Evolutionary conservation across 179 eudicot genomes (phyloP), one percentile per base, ranked within the genome.

Genomic region (Beta lomatogona): DNA sequence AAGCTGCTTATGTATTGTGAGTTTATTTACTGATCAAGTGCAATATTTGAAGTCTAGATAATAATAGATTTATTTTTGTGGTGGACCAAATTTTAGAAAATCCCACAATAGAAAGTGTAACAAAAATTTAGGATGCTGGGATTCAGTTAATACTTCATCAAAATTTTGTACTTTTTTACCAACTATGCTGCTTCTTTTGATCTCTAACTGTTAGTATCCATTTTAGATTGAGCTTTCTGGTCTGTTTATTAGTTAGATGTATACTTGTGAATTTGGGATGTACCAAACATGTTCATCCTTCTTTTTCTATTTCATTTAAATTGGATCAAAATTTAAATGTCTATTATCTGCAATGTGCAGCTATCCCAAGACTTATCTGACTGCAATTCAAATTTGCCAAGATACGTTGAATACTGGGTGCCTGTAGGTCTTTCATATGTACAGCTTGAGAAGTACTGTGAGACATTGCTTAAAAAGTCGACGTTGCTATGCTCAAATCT

Each of bases 381-480:
- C 50, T 71, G 81, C 83, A 87, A 85, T 67, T 66, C 66, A 73
- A 67, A 76, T 71, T 77, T 83, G 31, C 68, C 81, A 18, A 85
- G 75, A 59, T 85, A 88, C 46, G 25, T 74, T 15, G 97, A 93
- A 82, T 91, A 88, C 73, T 93, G 91, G 96, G 93, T 92, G 50
- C 97, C 94, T 61, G 22, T 9, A 50, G 45, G 66, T 54, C 88
- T 93, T 78, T 91, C 96, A 36, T 64, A 87, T 77, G 84, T 92
- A 79, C 98, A 93, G 77, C 89, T 87, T 60, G 94, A 91, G 87
- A 90, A 90, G 79, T 93, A 91, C 76, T 92, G 94, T 80, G 86
- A 86, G 81, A 82, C 77, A 58, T 82, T 93, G 57, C 64, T 85
- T 18, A 84, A 88, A 75, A 89, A 91, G 46, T 72, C 87, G 6